phyloP scores from a whole-genome alignment of 768 basidiomycete species.

The Lepiota venenata region DNA sequence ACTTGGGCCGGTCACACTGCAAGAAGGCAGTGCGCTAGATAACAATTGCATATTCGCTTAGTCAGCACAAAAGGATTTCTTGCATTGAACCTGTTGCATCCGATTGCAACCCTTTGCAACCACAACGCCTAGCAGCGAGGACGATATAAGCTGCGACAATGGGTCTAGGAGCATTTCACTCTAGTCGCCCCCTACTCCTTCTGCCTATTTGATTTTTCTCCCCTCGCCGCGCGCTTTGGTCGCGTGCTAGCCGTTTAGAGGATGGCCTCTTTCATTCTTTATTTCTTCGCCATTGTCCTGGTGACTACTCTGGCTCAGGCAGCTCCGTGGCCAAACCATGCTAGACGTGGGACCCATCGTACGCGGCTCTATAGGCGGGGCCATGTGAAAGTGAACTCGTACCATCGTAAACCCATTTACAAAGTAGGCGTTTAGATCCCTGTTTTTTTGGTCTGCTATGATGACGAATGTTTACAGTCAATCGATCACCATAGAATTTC shows the following conservation, averaged over 20 bases:
- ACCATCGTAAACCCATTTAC: conserved; percentile 17
- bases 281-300: conserved; percentile 3
- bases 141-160: too few species aligned
- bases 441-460: too few species aligned
- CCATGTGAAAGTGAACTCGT: conserved; percentile 13
- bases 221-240: too few species aligned
- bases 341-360: conserved; percentile 16
- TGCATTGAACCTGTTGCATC: background rate
- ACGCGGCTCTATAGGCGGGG: conserved; percentile 10
- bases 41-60: background rate
- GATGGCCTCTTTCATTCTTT: background rate
- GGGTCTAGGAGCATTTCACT: too few species aligned
- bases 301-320: conserved; percentile 9
- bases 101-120: too few species aligned
- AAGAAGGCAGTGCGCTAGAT: background rate
- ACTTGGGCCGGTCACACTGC: background rate
- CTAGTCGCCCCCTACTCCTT: too few species aligned
- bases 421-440: conserved; percentile 13
- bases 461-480: background rate
- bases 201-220: too few species aligned
- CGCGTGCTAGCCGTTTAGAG: background rate
- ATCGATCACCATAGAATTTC: background rate
- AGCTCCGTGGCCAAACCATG: conserved; percentile 13
- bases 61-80: background rate
- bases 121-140: too few species aligned